Evolutionary conservation across 2,329 filamentous ascomycete species (phyloP).

Genomic region (Penicillium capsulatum): DNA sequence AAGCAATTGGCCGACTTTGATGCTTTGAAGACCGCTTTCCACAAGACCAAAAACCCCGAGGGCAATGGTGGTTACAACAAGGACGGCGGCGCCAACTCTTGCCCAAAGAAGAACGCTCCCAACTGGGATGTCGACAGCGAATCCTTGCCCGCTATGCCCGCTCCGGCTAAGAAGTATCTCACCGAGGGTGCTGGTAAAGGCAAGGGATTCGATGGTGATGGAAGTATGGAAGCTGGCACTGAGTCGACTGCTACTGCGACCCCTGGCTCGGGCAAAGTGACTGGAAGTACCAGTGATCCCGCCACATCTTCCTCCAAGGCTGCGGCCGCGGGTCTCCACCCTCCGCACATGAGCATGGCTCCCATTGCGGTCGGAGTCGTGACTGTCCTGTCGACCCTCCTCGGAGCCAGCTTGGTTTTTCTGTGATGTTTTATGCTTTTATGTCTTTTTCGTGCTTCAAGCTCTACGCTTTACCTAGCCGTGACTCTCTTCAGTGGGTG

Average conservation of each 20-base stretch:
- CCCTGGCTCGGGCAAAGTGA: slow-evolving; percentile 46
- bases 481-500: no score
- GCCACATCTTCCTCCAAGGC: slow-evolving; percentile 34
- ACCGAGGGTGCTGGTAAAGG: slow-evolving; percentile 55
- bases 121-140: slow-evolving; percentile 56
- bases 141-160: slow-evolving; percentile 55
- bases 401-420: slow-evolving; percentile 47
- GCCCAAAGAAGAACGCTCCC: slow-evolving; percentile 49
- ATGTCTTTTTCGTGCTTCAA: background rate
- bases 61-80: slow-evolving; percentile 59
- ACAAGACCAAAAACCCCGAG: slow-evolving; percentile 48
- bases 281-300: slow-evolving; percentile 19
- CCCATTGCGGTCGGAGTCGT: slow-evolving; percentile 51
- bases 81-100: slow-evolving; percentile 50
- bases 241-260: slow-evolving; percentile 47
- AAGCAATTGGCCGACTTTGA: slow-evolving; percentile 61
- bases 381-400: slow-evolving; percentile 50
- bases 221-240: slow-evolving; percentile 54
- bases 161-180: slow-evolving; percentile 54
- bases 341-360: slow-evolving; percentile 42
- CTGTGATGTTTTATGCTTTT: slow-evolving; percentile 21
- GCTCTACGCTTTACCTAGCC: background rate
- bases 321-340: slow-evolving; percentile 34
- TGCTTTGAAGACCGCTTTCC: slow-evolving; percentile 50
- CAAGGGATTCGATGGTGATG: slow-evolving; percentile 52